phyloP scores from a whole-genome alignment of 1,139 yeast genomes.

The Yamadazyma kanchanaburiensis region DNA sequence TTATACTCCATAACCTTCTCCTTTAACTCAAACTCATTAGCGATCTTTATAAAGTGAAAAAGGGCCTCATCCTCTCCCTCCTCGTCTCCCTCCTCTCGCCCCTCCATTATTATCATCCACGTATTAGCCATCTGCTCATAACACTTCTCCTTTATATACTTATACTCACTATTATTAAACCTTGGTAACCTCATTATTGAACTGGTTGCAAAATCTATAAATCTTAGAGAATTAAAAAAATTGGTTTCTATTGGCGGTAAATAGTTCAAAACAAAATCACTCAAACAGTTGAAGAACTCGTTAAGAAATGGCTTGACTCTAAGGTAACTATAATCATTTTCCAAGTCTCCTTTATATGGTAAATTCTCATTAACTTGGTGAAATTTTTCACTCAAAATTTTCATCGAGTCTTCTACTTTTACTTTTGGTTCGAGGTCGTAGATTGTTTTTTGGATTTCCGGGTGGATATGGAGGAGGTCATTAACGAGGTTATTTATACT shows the following conservation, averaged over 20 bases:
- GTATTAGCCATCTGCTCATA: constrained; percentile 78
- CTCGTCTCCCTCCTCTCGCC: constrained; percentile 17
- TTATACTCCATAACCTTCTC: constrained; percentile 40
- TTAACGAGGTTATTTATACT: constrained; percentile 52
- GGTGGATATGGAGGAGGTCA: constrained; percentile 55
- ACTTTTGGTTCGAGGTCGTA: constrained; percentile 57
- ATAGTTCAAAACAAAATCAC: constrained; percentile 76
- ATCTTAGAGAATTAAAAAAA: constrained; percentile 55
- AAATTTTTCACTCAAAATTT: constrained; percentile 46
- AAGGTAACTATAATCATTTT: constrained; percentile 83
- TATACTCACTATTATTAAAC: constrained; percentile 68
- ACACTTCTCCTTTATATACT: constrained; percentile 68
- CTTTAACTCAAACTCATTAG: constrained; percentile 31
- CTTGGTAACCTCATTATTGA: constrained; percentile 68
- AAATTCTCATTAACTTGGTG: constrained; percentile 45
- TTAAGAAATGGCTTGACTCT: constrained; percentile 71
- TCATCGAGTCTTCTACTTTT: constrained; percentile 49
- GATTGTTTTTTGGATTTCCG: constrained; percentile 57
- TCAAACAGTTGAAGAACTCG: constrained; percentile 73
- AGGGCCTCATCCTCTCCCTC: constrained; percentile 17
- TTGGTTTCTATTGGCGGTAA: constrained; percentile 74
- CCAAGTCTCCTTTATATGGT: constrained; percentile 73
- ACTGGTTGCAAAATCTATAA: constrained; percentile 64
- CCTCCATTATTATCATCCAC: constrained; percentile 63
- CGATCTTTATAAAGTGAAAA: constrained; percentile 26